Base-by-base conservation (phyloP, 352 stramenopile species). In the Phytopythium cucurbitacearum region DNA sequence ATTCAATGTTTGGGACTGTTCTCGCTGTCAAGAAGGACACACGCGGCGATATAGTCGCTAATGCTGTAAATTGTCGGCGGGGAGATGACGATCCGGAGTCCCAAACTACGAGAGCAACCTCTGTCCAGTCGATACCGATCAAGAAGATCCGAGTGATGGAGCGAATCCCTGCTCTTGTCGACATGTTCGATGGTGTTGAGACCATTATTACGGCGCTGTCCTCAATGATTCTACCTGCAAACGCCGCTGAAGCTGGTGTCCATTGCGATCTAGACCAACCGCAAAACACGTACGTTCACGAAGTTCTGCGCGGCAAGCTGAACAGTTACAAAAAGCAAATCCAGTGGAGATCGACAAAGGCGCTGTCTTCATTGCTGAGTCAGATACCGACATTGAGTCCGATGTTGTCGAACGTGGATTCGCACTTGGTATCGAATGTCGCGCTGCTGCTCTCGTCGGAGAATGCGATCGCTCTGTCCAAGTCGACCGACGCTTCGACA, bases 141-240 rank as follows among this genome's bases (percentile, higher is more conserved):
- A 70, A 73, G 40, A 77, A 68, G 35, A 53, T 95, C 42, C 72
- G 82, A 15, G 64, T 71, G 12, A 63, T 88, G 3, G 85, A 95
- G 48, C 68, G 79, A 4, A 77, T 95, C n/a, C 82, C 85, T 15
- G 70, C 79, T 15, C 54, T 90, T 44, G 43, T 90, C 0, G 65
- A 85, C 28, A 94, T 95, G 83, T 93, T 93, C 57, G 73, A 92
- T 38, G 65, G 73, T 9, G 39, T 90, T 33, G 79, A 90, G 39
- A 52, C 39, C 9, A 68, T 90, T 34, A 64, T 90, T 8, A 60
- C 52, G 7, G 67, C 71, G 2, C 63, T 93, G 11, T 85, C 79
- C 4, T 62, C 70, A 6, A 69, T 90, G 47, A 57, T 82, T 39
- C 63, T 84, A 6, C 53, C 59, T 0, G 56, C 48, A 28, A 60